Conservation (phyloP, 768 basidiomycete species). For the Terana coerulea region DNA sequence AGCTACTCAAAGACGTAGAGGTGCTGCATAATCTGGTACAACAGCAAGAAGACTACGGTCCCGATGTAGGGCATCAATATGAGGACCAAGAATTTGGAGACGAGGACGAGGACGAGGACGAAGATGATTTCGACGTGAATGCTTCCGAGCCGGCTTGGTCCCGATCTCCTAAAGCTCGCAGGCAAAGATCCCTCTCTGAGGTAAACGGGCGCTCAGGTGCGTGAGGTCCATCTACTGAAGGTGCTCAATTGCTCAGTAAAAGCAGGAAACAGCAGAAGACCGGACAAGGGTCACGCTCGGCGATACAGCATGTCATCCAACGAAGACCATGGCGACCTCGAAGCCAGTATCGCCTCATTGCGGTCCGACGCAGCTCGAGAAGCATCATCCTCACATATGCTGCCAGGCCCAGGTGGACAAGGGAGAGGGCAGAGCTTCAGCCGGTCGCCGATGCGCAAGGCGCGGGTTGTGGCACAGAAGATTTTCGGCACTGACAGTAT, state of each 20-base stretch:
- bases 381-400: not conserved
- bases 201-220: not conserved
- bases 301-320: slow-evolving; percentile 48
- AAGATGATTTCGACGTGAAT: slow-evolving; percentile 34
- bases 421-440: slow-evolving; percentile 23
- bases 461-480: slow-evolving; percentile 41
- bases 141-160: slow-evolving; percentile 30
- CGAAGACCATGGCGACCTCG: slow-evolving; percentile 41
- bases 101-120: slow-evolving; percentile 46
- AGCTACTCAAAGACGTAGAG: slow-evolving; percentile 57
- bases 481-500: slow-evolving; percentile 52
- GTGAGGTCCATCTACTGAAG: not conserved
- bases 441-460: slow-evolving; percentile 33
- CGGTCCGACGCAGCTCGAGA: slow-evolving; percentile 23
- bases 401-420: not conserved
- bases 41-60: slow-evolving; percentile 57
- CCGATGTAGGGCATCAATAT: slow-evolving; percentile 46
- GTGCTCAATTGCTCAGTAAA: not conserved
- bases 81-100: slow-evolving; percentile 61
- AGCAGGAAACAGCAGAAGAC: slow-evolving; percentile 18
- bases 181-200: slow-evolving; percentile 7
- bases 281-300: slow-evolving; percentile 15
- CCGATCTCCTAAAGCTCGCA: slow-evolving; percentile 3
- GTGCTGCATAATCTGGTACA: slow-evolving; percentile 55
- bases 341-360: slow-evolving; percentile 36